Evolutionary conservation across 73 alveolate species (phyloP), one percentile per base, ranked within the genome.

Genomic region (Paraurostyla sp.): DNA sequence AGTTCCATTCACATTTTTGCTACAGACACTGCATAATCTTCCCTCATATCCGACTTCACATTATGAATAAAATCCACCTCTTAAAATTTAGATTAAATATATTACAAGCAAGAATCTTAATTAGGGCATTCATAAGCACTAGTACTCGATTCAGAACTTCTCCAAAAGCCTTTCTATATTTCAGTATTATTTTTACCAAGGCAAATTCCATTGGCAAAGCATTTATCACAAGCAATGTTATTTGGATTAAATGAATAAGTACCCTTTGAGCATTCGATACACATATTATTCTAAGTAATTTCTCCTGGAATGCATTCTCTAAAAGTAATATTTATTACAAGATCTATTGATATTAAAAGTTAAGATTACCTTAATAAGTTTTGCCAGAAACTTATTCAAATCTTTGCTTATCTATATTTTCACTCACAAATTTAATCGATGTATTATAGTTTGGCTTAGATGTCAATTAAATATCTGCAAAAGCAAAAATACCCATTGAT

Each of bases 291-390:
- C 36, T 7, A 36, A 25, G 3, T 43, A 18, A 43, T 69, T 40
- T 69, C 84, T 9, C 84, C 84, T 41, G 27, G 22, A 11, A 33
- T 40, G 27, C 84, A 69, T 7, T 69, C 59, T n/a, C 84, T 38
- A 29, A 13, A 3, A 25, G 20, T n/a, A 13, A 33, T 69, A 41
- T 18, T 4, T 2, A 18, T n/a, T 18, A 23, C 7, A 11, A 69
- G 6, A 33, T n/a, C 41, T 3, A 69, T 60, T 30, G 32, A 4
- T 27, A 16, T 3, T 27, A 2, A 27, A 13, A 16, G 22, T n/a
- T n/a, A n/a, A n/a, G n/a, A n/a, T n/a, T n/a, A n/a, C n/a, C n/a
- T n/a, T n/a, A n/a, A n/a, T n/a, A n/a, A n/a, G n/a, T n/a, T n/a
- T 13, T 15, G 18, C 13, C 58, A 15, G 13, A 15, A 46, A 15